A percentile compares a stretch with the other conserved stretches of the same genome.
phyloP scores from a whole-genome alignment of 148 eudicot genomes.

The Mesembryanthemum crystallinum region DNA sequence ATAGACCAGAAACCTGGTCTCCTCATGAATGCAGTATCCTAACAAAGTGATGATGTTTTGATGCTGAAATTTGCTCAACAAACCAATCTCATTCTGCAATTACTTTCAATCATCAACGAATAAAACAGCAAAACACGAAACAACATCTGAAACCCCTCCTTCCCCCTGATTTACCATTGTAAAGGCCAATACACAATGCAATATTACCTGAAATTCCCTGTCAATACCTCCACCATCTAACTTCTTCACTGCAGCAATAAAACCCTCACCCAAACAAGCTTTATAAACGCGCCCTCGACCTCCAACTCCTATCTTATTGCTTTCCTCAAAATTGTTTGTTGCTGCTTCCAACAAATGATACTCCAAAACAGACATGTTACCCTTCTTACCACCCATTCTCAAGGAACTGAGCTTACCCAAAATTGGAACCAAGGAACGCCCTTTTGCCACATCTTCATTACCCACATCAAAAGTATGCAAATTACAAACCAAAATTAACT shows the following conservation, averaged over 20 bases:
- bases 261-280: conserved; percentile 51
- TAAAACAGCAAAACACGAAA: not conserved
- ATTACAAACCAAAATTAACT: not conserved
- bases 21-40: conserved; percentile 59
- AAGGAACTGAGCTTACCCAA: conserved; percentile 45
- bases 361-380: conserved; percentile 53
- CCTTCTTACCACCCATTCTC: conserved; percentile 52
- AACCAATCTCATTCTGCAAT: conserved; percentile 71
- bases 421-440: conserved; percentile 32
- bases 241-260: conserved; percentile 57
- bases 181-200: not conserved
- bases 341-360: conserved; percentile 56
- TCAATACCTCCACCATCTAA: conserved; percentile 41
- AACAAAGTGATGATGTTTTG: conserved; percentile 62
- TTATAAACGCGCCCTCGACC: conserved; percentile 56
- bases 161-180: no score
- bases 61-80: conserved; percentile 66
- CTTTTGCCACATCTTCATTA: conserved; percentile 27
- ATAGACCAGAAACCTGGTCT: conserved; percentile 59
- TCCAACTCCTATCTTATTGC: conserved; percentile 55
- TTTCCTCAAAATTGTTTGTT: conserved; percentile 58
- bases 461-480: not conserved
- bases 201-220: conserved; percentile 65
- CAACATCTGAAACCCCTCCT: not conserved
- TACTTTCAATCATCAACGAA: conserved; percentile 4